Evolutionary conservation across 306 rosid species (phyloP).

Genomic region (Prunus mume): DNA sequence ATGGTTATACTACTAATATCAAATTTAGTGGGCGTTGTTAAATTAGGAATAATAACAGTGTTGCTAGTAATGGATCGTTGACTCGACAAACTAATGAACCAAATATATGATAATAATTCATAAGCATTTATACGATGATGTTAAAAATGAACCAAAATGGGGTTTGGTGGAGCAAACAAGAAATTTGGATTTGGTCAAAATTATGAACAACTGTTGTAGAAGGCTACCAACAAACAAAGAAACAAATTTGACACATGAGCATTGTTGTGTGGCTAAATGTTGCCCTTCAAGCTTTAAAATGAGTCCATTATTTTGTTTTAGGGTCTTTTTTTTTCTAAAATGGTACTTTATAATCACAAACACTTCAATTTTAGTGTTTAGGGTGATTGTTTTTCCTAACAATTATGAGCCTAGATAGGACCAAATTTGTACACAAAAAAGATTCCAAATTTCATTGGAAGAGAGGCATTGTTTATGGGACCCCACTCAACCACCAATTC

Average conservation of each 20-base stretch:
- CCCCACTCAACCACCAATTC: slow-evolving; percentile 15
- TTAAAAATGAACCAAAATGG: not conserved
- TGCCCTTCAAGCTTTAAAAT: not conserved
- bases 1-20: no score
- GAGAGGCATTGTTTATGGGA: not conserved
- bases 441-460: slow-evolving; percentile 11
- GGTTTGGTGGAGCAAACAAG: not conserved
- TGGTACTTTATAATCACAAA: not conserved
- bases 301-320: not conserved
- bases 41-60: no score
- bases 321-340: not conserved
- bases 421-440: not conserved
- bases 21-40: no score
- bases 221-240: not conserved
- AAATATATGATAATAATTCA: not conserved
- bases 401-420: not conserved
- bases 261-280: not conserved
- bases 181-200: not conserved
- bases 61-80: no score
- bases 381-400: not conserved
- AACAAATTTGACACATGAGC: slow-evolving; percentile 1
- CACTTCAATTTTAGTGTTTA: not conserved
- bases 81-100: not conserved
- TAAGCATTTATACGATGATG: not conserved
- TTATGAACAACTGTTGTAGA: not conserved